phyloP scores from a whole-genome alignment of 2,329 filamentous ascomycete species.

The Penicillium polonicum region DNA sequence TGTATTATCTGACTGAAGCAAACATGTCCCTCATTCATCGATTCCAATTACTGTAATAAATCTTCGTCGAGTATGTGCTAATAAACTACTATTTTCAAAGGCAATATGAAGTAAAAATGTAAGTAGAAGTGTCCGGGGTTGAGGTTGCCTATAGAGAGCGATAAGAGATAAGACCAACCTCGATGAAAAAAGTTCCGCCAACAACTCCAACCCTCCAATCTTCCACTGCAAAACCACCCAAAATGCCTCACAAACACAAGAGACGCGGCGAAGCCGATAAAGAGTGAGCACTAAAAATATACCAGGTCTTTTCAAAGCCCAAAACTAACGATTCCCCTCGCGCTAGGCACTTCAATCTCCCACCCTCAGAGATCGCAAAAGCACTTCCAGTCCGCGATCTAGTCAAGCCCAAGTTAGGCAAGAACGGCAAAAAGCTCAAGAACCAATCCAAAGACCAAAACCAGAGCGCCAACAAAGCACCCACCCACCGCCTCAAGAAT shows the following conservation, averaged over 20 bases:
- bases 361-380: conserved; percentile 59
- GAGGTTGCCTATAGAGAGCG: conserved; percentile 4
- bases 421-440: conserved; percentile 36
- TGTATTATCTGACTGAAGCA: not conserved
- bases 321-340: conserved; percentile 22
- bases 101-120: not conserved
- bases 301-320: not conserved
- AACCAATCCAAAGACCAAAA: conserved; percentile 22
- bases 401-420: conserved; percentile 39
- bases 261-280: conserved; percentile 51
- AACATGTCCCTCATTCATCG: not conserved
- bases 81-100: not conserved
- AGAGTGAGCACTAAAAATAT: conserved; percentile 45
- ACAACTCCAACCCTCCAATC: conserved; percentile 15
- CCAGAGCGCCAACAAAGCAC: conserved; percentile 41
- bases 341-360: conserved; percentile 54
- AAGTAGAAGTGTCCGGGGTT: not conserved
- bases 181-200: conserved; percentile 23
- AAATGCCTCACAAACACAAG: conserved; percentile 87
- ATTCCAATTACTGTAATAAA: not conserved
- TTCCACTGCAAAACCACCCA: conserved; percentile 12
- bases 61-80: not conserved
- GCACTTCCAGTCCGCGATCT: conserved; percentile 56
- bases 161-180: conserved; percentile 20
- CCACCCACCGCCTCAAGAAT: conserved; percentile 39